Evolutionary conservation across 2,329 filamentous ascomycete species (phyloP), one percentile per base, ranked within the genome.

Genomic region (Colletotrichum kahawae): DNA sequence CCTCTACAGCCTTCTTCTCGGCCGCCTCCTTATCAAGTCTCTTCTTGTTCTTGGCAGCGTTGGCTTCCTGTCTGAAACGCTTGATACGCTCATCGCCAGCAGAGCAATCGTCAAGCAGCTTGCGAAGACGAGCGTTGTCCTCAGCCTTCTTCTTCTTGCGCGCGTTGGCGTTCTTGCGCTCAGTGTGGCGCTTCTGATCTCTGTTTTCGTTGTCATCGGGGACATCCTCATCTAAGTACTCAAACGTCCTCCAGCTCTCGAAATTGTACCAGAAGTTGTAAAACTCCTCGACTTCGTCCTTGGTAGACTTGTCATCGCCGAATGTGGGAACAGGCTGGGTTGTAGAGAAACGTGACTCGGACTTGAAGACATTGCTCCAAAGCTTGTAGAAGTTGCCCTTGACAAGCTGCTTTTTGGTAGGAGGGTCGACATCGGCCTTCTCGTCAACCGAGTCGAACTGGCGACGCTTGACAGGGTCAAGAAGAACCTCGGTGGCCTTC

Each of bases 181-280:
- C 97, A 80, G 97, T 93, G 87, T 99, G 96, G 74, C 97, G 95
- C 90, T 98, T 98, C 90, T 99, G 97, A 88, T 98, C 96, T 85
- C 97, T 96, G 89, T 96, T 98, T 89, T 98, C 97, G 85, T 97
- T 98, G 89, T 99, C 97, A 82, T 99, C 97, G 54, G 97, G 97
- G 34, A 99, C 96, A 83, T 99, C 97, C 89, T 99, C 97, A 83
- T 99, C 97, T 75, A 98, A 94, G 87, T 99, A 99, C 88, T 99
- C 97, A 82, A 99, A 99, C 4, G 94, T 93, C 77, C 97, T 91
- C 97, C 97, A 99, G 85, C 94, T 97, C 90, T 99, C 97, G 81
- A 99, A 98, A 90, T 96, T 97, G 90, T 98, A 99, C 93, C 95
- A 99, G 90, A 98, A 99, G 91, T 99, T 98, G 92, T 99, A 99